phyloP scores from a whole-genome alignment of 2,329 filamentous ascomycete genomes.

The Sclerotinia sclerotiorum region DNA sequence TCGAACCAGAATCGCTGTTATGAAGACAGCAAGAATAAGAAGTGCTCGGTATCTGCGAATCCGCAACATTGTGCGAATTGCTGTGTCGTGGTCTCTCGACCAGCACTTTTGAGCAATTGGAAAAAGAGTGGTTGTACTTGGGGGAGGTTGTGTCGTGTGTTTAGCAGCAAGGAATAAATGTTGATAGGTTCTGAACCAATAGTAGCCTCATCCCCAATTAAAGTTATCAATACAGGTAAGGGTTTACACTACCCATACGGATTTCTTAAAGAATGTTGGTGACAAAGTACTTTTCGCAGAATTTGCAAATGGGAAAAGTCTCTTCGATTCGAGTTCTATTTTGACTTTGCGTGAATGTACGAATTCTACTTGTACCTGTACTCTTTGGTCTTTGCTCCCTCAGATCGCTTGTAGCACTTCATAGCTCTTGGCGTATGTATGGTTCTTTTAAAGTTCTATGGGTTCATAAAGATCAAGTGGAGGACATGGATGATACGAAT shows the following conservation, averaged over 20 bases:
- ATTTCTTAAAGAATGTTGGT: not conserved
- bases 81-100: constrained; percentile 19
- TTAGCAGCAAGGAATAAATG: constrained; percentile 9
- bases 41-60: constrained; percentile 63
- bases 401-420: not conserved
- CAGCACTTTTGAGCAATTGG: constrained; percentile 8
- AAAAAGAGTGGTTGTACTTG: constrained; percentile 1
- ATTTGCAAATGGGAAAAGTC: not conserved
- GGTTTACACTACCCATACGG: too few relatives aligned
- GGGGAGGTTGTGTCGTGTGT: constrained; percentile 14
- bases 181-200: constrained; percentile 5
- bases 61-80: constrained; percentile 51
- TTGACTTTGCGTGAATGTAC: not conserved
- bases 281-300: not conserved
- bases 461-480: not conserved
- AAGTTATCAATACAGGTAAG: not conserved
- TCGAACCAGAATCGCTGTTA: constrained; percentile 29
- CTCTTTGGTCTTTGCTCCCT: not conserved
- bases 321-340: not conserved
- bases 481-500: not conserved
- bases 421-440: constrained; percentile 7
- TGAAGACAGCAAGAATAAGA: constrained; percentile 30
- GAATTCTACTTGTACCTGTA: not conserved
- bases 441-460: not conserved
- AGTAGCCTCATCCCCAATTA: constrained; percentile 15